Conservation (phyloP, 2,329 filamentous ascomycete species). For the Alternaria novae-zelandiae region DNA sequence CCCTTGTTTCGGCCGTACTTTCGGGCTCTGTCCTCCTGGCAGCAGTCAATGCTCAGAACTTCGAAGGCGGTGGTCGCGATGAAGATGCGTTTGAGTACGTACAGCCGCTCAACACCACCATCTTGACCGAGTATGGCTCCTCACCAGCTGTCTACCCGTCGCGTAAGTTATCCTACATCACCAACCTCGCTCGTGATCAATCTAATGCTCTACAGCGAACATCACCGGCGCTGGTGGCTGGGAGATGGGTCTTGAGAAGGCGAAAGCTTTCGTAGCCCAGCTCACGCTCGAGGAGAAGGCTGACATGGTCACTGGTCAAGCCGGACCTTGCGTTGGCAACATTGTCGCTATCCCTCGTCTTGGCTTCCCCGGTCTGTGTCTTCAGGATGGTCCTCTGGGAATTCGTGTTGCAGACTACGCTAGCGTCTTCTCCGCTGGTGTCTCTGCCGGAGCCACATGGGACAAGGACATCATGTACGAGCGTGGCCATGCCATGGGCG, state of each 20-base stretch:
- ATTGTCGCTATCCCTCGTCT: conserved; percentile 48
- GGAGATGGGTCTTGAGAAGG: conserved; percentile 41
- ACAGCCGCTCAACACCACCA: conserved; percentile 40
- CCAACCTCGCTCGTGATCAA: neutral
- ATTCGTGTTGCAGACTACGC: conserved; percentile 45
- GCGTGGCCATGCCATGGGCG: conserved; percentile 47
- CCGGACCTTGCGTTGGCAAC: conserved; percentile 62
- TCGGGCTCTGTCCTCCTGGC: conserved; percentile 29
- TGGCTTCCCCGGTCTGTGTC: conserved; percentile 49
- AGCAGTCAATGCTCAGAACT: conserved; percentile 34
- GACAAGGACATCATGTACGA: conserved; percentile 48
- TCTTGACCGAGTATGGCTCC: conserved; percentile 36
- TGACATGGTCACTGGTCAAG: conserved; percentile 49
- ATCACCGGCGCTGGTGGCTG: conserved; percentile 40
- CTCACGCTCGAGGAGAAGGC: conserved; percentile 43
- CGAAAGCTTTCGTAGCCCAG: conserved; percentile 39
- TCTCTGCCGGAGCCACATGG: conserved; percentile 49
- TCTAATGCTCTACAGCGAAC: conserved; percentile 50
- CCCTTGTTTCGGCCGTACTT: conserved; percentile 29
- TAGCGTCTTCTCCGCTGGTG: conserved; percentile 50
- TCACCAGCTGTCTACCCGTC: conserved; percentile 38
- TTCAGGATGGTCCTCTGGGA: conserved; percentile 49
- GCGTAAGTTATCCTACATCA: conserved; percentile 22
- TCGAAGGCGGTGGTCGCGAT: conserved; percentile 15
- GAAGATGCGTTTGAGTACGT: conserved; percentile 36